Conservation (phyloP, 2,329 filamentous ascomycete genomes). For the Verticillium nonalfalfae region DNA sequence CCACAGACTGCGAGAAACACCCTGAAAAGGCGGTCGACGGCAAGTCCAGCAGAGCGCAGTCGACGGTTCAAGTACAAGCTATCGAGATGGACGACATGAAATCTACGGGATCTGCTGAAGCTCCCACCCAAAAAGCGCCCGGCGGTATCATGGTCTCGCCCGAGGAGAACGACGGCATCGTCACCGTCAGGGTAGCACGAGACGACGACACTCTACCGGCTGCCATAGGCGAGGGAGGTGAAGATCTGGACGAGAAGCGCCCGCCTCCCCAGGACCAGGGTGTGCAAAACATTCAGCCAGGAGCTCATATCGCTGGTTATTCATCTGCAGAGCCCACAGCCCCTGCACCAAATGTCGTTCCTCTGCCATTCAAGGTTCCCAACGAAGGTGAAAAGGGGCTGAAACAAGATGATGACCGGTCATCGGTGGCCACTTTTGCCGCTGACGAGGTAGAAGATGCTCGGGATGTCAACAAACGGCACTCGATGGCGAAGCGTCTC, state of each 20-base stretch:
- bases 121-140: conserved; percentile 16
- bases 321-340: conserved; percentile 11
- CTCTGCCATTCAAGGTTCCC: conserved; percentile 60
- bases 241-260: conserved; percentile 22
- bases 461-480: conserved; percentile 20
- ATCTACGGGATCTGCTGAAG: conserved; percentile 18
- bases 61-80: conserved; percentile 23
- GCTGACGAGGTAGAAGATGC: conserved; percentile 51
- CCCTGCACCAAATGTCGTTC: conserved; percentile 49
- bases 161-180: conserved; percentile 33
- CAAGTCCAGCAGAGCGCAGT: not conserved
- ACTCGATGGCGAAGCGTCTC: conserved; percentile 39
- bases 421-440: conserved; percentile 65
- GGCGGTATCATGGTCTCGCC: conserved; percentile 25
- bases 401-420: conserved; percentile 45
- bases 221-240: conserved; percentile 10
- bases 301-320: not conserved
- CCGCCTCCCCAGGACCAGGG: not conserved
- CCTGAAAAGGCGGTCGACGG: not conserved
- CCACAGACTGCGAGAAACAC: conserved; percentile 40
- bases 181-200: conserved; percentile 46
- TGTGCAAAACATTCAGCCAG: not conserved
- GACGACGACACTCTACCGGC: conserved; percentile 31
- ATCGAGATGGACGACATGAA: conserved; percentile 50
- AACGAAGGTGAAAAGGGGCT: conserved; percentile 27